Percentiles rank a stretch among this genome's conserved stretches.
These are phyloP conservation scores for Trametes coccinea DNA, from an alignment of 768 basidiomycete species.

Conservation along the genomic window DNA sequence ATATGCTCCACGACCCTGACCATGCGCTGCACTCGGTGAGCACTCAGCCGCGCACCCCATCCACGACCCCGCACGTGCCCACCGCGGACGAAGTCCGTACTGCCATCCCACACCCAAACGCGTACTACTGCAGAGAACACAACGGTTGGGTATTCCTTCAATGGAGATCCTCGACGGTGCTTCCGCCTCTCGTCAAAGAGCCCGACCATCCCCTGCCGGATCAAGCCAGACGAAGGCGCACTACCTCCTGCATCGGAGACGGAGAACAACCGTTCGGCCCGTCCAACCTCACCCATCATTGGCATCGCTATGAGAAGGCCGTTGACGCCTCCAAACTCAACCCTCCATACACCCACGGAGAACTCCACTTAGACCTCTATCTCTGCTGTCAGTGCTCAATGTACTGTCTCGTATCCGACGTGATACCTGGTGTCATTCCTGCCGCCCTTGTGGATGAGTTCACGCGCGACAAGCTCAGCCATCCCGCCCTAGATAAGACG, in stretches of 20 bases:
- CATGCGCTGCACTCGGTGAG: constrained; percentile 70
- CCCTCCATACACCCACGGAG: constrained; percentile 53
- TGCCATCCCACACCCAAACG: constrained; percentile 78
- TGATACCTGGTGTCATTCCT: constrained; percentile 75
- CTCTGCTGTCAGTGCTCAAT: constrained; percentile 84
- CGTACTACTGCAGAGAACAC: constrained; percentile 80
- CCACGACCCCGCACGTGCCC: constrained; percentile 39
- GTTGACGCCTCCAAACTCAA: constrained; percentile 69
- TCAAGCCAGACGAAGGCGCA: constrained; percentile 47
- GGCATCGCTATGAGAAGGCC: constrained; percentile 71
- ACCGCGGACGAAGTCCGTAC: constrained; percentile 65
- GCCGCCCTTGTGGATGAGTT: constrained; percentile 63
- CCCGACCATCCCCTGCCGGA: constrained; percentile 53
- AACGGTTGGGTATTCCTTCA: constrained; percentile 80
- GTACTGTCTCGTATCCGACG: constrained; percentile 66
- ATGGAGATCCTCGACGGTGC: constrained; percentile 63
- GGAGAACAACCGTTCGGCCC: constrained; percentile 46
- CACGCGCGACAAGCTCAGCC: constrained; percentile 55
- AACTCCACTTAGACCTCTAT: constrained; percentile 70
- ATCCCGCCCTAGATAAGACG: constrained; percentile 57
- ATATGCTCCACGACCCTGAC: constrained; percentile 68
- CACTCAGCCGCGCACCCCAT: constrained; percentile 32
- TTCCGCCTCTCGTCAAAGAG: constrained; percentile 51
- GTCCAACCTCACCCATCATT: constrained; percentile 75
- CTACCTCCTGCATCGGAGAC: constrained; percentile 54